A percentile compares a stretch with the other conserved stretches of the same genome.
Conservation (phyloP, 352 stramenopile genomes). For the Pythium vanterpoolii region DNA sequence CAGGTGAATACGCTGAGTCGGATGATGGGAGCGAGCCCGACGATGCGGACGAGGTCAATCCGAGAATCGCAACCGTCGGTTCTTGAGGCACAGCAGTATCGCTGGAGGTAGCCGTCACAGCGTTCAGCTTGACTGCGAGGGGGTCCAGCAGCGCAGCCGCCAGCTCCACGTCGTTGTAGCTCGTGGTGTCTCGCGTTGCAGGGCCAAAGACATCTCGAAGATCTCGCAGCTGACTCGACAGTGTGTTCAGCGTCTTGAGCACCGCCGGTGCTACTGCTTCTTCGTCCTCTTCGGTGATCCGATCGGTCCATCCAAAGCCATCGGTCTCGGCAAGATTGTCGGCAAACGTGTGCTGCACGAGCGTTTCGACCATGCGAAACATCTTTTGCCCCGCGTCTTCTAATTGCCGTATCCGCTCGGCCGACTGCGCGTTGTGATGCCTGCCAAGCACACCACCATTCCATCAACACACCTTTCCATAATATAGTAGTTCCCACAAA, state of each 20-base stretch:
- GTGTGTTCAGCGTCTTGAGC: constrained; percentile 5
- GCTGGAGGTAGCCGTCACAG: neutral
- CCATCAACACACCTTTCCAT: neutral
- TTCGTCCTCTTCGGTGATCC: neutral
- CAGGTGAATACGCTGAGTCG: neutral
- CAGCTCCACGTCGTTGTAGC: neutral
- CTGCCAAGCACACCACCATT: constrained; percentile 5
- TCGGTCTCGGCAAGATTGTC: constrained; percentile 41
- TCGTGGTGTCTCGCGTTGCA: neutral
- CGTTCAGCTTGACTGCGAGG: constrained; percentile 12
- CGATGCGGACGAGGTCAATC: constrained; percentile 11
- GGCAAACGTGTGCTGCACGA: constrained; percentile 68
- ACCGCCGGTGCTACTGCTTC: neutral
- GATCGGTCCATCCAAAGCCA: neutral
- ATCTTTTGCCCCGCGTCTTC: constrained; percentile 60
- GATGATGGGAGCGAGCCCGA: constrained; percentile 8
- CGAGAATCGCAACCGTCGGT: neutral
- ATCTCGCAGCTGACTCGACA: constrained; percentile 12
- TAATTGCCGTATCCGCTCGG: constrained; percentile 53
- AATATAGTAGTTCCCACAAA: neutral
- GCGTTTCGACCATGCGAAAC: constrained; percentile 50
- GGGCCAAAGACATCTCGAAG: constrained; percentile 4
- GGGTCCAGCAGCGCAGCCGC: constrained; percentile 10
- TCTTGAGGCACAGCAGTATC: neutral
- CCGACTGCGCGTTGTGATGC: constrained; percentile 46